These are phyloP conservation scores for Heritiera littoralis DNA, from an alignment of 345 rosid genomes.

Conservation along the genomic window DNA sequence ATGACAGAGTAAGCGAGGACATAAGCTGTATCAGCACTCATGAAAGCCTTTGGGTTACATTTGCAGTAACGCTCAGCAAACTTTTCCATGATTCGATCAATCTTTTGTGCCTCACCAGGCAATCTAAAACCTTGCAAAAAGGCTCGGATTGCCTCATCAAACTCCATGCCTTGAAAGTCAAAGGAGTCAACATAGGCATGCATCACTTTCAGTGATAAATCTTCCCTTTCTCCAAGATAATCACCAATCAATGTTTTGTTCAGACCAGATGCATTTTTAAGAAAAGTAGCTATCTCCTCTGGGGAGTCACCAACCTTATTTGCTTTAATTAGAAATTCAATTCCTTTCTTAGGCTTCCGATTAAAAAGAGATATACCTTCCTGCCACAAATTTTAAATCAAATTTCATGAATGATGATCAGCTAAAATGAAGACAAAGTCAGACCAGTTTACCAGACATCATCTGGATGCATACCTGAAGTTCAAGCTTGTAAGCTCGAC, in stretches of 20 bases:
- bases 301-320: conserved; percentile 94
- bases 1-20: conserved; percentile 99
- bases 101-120: conserved; percentile 99
- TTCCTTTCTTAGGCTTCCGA: conserved; percentile 94
- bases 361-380: conserved; percentile 99
- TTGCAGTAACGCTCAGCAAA: conserved; percentile 96
- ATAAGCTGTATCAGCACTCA: conserved; percentile 96
- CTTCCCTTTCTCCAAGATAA: conserved; percentile 99
- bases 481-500: conserved; percentile 99
- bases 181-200: conserved; percentile 97
- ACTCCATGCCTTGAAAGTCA: conserved; percentile 83
- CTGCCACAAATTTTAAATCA: conserved; percentile 70
- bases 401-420: conserved; percentile 29
- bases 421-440: conserved; percentile 15
- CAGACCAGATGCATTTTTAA: conserved; percentile 85
- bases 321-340: conserved; percentile 91
- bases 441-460: conserved; percentile 14
- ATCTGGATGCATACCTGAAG: conserved; percentile 64
- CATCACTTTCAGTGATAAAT: conserved; percentile 90
- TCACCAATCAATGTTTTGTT: conserved; percentile 94
- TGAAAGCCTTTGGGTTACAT: conserved; percentile 92
- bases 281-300: conserved; percentile 92
- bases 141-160: conserved; percentile 93
- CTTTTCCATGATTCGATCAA: conserved; percentile 98
- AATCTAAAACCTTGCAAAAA: conserved; percentile 89